Evolutionary conservation across 805 yeast species (phyloP), one percentile per base, ranked within the genome.

Genomic region (Myxozyma udenii): DNA sequence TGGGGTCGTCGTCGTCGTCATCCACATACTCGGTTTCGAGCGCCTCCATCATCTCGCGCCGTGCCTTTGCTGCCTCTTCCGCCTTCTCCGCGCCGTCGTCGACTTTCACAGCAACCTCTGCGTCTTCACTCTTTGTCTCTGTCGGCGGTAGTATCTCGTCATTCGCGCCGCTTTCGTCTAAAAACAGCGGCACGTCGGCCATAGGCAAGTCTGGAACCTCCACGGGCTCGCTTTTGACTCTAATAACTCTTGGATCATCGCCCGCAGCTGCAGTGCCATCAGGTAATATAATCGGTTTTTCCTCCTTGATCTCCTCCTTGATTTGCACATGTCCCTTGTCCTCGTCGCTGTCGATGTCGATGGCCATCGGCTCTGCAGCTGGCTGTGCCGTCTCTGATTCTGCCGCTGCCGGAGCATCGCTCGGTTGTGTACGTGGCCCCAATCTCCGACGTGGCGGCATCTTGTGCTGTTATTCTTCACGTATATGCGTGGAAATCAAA

Each of bases 1-100:
- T 74, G 3, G 85, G 85, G 67, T 83, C 87, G 24, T 76, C 81
- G 11, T 61, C 65, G 19, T 57, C 58, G 24, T 33, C 50, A 4
- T 42, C 18, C 36, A 33, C 26, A 16, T 14, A 25, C 41, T 33
- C 48, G 14, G 33, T 30, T 30, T 30, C 33, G 14, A 30, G 12
- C 11, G n/a, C n/a, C 32, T 6, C 32, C 32, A 12, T 26, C 11
- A 12, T 26, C 12, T 12, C 32, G 6, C 32, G 6, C 11, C 6
- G 6, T 12, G 32, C 6, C 32, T 26, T 12, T 12, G 12, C 32
- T 12, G 32, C 32, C 11, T 26, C 32, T 6, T 7, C 32, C 32
- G 12, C 12, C 32, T 7, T 26, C 32, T 26, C 11, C 32, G 32
- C 6, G 32, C 12, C 32, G 11, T 6, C 6, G 19, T 35, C 39